Evolutionary conservation across 192 early-diverging fungal genomes (phyloP).

Genomic region (Gonapodya sp.): DNA sequence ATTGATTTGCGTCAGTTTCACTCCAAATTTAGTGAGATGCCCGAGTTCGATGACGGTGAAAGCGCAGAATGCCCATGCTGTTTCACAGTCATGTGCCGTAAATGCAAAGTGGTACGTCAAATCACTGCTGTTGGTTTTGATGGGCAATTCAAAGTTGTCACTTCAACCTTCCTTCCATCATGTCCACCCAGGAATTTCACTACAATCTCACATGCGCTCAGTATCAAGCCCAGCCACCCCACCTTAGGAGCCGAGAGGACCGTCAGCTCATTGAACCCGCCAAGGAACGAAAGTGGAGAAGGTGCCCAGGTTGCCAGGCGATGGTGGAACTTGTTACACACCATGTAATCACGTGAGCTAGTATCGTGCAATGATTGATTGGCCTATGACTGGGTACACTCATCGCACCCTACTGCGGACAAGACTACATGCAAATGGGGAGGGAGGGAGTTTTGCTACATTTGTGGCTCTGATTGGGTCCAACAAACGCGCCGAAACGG

Average conservation of each 20-base stretch:
- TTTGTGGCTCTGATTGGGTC: not conserved
- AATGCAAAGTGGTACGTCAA: not conserved
- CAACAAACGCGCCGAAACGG: slow-evolving; percentile 3
- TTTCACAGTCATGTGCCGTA: not conserved
- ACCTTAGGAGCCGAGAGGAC: slow-evolving; percentile 6
- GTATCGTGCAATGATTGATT: not conserved
- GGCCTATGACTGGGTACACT: not conserved
- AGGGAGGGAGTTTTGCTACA: slow-evolving; percentile 10
- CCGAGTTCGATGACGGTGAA: not conserved
- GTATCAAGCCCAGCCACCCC: slow-evolving; percentile 2
- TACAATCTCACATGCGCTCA: slow-evolving; percentile 3
- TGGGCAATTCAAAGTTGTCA: not conserved
- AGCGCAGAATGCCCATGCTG: not conserved
- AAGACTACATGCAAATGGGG: slow-evolving; percentile 6
- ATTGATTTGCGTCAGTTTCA: too few relatives aligned
- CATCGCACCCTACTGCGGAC: too few relatives aligned
- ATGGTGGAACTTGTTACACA: not conserved
- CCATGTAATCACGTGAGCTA: slow-evolving; percentile 11
- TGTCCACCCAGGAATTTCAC: slow-evolving; percentile 2
- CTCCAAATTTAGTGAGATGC: too few relatives aligned
- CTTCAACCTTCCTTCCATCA: not conserved
- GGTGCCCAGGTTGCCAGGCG: slow-evolving; percentile 12
- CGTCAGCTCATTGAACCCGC: not conserved
- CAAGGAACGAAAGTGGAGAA: not conserved
- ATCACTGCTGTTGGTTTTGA: not conserved